phyloP scores from a whole-genome alignment of 2,329 filamentous ascomycete genomes.

The Paramyrothecium sp. region DNA sequence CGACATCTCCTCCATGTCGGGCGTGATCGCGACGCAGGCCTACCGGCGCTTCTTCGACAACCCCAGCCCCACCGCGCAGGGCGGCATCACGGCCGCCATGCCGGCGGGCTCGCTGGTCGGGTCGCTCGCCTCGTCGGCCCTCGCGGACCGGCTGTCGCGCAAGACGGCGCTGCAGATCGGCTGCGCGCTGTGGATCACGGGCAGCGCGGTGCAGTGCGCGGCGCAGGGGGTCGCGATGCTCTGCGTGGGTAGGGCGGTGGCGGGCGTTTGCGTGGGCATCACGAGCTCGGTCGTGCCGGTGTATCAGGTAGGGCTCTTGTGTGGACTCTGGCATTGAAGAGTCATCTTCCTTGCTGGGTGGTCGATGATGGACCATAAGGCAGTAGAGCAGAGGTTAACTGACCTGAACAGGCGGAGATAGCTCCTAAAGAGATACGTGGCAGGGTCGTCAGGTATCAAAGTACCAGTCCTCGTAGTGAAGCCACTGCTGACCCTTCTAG shows the following conservation, averaged over 20 bases:
- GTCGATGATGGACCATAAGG: no score
- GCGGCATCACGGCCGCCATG: slow-evolving; percentile 72
- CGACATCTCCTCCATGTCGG: slow-evolving; percentile 74
- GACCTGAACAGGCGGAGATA: slow-evolving; percentile 50
- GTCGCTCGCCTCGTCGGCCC: slow-evolving; percentile 46
- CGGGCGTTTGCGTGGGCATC: slow-evolving; percentile 73
- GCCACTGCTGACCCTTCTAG: slow-evolving; percentile 9
- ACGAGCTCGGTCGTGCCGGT: slow-evolving; percentile 69
- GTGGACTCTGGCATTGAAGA: neutral
- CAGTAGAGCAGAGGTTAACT: neutral
- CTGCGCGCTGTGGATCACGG: slow-evolving; percentile 50
- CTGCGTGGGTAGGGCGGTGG: slow-evolving; percentile 67
- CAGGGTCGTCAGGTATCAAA: slow-evolving; percentile 48
- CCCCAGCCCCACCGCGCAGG: slow-evolving; percentile 56
- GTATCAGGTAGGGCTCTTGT: slow-evolving; percentile 45
- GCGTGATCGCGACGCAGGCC: slow-evolving; percentile 62
- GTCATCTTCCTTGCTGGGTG: no score
- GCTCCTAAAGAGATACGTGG: slow-evolving; percentile 58
- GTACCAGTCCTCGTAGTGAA: neutral
- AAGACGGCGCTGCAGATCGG: slow-evolving; percentile 48
- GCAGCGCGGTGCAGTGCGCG: slow-evolving; percentile 56
- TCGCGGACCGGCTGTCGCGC: slow-evolving; percentile 50
- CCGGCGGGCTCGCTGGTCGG: slow-evolving; percentile 69
- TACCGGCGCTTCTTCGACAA: slow-evolving; percentile 74
- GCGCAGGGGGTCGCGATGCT: slow-evolving; percentile 69